Evolutionary conservation across 148 eudicot species (phyloP).

Genomic region (Camellia lanceoleosa): DNA sequence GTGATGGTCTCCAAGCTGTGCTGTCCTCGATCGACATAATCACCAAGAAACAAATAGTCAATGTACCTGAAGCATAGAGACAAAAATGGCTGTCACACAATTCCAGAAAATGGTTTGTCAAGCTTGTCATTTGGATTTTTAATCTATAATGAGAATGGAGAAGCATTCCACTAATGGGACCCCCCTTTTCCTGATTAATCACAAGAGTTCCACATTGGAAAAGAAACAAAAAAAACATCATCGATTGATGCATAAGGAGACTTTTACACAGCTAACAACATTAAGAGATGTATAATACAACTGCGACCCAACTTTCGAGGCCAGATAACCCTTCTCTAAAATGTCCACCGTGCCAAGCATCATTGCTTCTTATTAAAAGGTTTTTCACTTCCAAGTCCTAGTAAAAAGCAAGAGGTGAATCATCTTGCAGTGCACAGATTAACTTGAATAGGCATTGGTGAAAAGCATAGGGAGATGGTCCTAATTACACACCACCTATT

Average conservation of each 20-base stretch:
- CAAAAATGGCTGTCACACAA: background rate
- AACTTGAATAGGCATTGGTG: background rate
- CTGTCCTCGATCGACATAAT: constrained; percentile 96
- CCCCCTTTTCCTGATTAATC: too few relatives aligned
- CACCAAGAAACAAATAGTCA: constrained; percentile 91
- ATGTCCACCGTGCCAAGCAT: constrained; percentile 4
- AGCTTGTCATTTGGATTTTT: background rate
- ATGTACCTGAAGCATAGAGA: constrained; percentile 66
- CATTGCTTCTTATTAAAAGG: background rate
- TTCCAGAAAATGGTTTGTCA: background rate
- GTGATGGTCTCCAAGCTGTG: constrained; percentile 99
- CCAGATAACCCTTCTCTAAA: background rate
- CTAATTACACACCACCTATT: background rate
- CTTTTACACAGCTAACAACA: background rate
- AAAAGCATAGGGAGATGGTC: too few relatives aligned
- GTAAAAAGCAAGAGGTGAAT: background rate
- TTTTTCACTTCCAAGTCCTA: background rate
- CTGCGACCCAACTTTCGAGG: background rate
- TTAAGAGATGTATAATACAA: background rate
- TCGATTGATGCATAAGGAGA: background rate
- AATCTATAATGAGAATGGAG: background rate
- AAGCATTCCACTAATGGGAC: background rate
- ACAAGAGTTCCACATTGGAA: background rate
- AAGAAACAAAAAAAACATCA: background rate
- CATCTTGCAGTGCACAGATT: background rate